phyloP scores from a whole-genome alignment of 2,329 filamentous ascomycete genomes.

The Thielaviopsis musarum region DNA sequence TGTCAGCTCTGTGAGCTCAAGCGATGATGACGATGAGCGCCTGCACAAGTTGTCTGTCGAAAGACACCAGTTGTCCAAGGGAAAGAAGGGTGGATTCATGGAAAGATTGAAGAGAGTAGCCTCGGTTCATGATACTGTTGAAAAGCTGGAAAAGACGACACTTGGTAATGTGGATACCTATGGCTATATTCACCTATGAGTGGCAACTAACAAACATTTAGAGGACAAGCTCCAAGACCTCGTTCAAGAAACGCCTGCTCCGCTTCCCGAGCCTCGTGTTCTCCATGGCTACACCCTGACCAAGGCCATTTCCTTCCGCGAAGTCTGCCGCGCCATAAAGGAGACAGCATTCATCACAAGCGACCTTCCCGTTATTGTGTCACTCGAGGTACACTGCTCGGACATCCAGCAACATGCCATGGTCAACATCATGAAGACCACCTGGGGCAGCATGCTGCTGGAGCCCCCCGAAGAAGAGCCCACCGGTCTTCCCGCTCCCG shows the following conservation, averaged over 20 bases:
- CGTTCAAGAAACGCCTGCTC: conserved; percentile 13
- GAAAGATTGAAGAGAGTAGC: conserved; percentile 41
- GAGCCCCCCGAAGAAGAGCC: conserved; percentile 32
- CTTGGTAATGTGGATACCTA: conserved; percentile 20
- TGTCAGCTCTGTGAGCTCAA: conserved; percentile 38
- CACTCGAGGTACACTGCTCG: conserved; percentile 77
- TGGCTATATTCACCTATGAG: neutral
- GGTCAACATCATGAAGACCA: conserved; percentile 79
- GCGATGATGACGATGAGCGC: conserved; percentile 30
- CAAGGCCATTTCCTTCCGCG: conserved; percentile 70
- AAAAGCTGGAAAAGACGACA: conserved; percentile 31
- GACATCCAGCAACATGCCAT: conserved; percentile 72
- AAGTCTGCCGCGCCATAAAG: conserved; percentile 66
- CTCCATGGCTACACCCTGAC: conserved; percentile 84
- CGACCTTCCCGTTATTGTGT: conserved; percentile 80
- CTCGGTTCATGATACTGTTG: conserved; percentile 25
- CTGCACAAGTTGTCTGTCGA: conserved; percentile 7
- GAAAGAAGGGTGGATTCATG: conserved; percentile 39
- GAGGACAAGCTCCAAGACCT: conserved; percentile 7
- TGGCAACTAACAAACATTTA: neutral
- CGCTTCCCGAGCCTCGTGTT: conserved; percentile 52
- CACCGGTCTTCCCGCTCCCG: conserved; percentile 46
- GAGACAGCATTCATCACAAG: conserved; percentile 60
- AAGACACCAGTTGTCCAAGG: conserved; percentile 34
- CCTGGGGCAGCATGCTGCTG: conserved; percentile 60